A percentile compares a stretch with the other conserved stretches of the same genome.
Conservation (phyloP, 768 basidiomycete species). For the Tylopilus felleus region DNA sequence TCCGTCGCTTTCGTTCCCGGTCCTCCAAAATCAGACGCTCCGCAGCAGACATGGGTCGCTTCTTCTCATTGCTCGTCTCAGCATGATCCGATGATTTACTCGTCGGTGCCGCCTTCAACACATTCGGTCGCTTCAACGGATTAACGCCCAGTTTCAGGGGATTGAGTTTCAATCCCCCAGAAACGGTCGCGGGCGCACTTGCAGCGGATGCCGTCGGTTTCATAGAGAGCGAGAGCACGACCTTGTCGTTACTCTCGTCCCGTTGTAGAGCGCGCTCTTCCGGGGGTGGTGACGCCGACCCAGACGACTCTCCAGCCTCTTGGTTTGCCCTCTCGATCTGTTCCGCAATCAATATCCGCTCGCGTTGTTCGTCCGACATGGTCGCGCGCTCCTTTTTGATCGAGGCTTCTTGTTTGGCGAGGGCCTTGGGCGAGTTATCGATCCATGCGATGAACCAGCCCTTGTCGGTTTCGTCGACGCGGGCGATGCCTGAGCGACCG, state of each 20-base stretch:
- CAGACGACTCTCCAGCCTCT: constrained; percentile 23
- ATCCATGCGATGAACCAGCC: constrained; percentile 98
- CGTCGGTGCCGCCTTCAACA: constrained; percentile 55
- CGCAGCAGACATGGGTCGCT: constrained; percentile 73
- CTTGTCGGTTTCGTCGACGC: constrained; percentile 98
- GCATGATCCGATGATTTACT: constrained; percentile 28
- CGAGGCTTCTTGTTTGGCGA: constrained; percentile 84
- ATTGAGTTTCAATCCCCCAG: constrained; percentile 57
- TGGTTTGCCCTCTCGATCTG: constrained; percentile 89
- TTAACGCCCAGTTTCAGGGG: constrained; percentile 42
- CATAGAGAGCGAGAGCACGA: constrained; percentile 48
- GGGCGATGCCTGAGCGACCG: constrained; percentile 78
- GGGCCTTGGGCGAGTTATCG: constrained; percentile 90
- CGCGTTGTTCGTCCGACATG: constrained; percentile 78
- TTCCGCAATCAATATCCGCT: constrained; percentile 83
- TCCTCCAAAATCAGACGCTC: constrained; percentile 89
- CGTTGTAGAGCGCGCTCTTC: constrained; percentile 63
- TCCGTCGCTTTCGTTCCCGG: constrained; percentile 80
- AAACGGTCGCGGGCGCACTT: constrained; percentile 29
- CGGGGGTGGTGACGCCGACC: constrained; percentile 36
- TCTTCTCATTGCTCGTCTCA: constrained; percentile 49
- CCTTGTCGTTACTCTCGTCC: constrained; percentile 52
- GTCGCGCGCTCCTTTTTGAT: background rate
- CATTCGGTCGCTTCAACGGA: constrained; percentile 70
- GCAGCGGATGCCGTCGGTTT: constrained; percentile 40